These are phyloP conservation scores for Parathielavia appendiculata DNA, from an alignment of 495 filamentous ascomycete genomes.

Conservation along the genomic window DNA sequence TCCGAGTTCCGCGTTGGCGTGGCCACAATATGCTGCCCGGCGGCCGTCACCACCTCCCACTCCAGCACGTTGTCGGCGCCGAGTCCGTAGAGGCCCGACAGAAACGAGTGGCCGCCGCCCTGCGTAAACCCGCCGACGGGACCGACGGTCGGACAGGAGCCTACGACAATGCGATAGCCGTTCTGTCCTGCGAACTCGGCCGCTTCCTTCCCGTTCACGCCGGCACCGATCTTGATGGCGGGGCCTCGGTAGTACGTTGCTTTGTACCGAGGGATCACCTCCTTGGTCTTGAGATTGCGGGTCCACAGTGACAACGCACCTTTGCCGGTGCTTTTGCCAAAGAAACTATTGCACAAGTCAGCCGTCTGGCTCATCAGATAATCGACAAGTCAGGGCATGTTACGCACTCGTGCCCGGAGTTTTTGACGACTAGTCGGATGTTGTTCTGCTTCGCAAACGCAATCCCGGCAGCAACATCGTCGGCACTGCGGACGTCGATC, in stretches of 20 bases:
- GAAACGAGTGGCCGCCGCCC: slow-evolving; percentile 55
- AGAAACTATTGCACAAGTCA: no score
- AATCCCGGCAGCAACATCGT: slow-evolving; percentile 40
- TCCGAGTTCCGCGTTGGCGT: slow-evolving; percentile 39
- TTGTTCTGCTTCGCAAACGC: slow-evolving; percentile 41
- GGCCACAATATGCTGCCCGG: slow-evolving; percentile 34
- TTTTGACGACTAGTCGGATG: slow-evolving; percentile 39
- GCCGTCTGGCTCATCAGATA: no score
- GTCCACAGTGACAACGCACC: slow-evolving; percentile 58
- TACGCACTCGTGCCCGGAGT: slow-evolving; percentile 46
- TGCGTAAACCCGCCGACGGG: slow-evolving; percentile 48
- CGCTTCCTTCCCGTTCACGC: slow-evolving; percentile 47
- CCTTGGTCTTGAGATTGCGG: slow-evolving; percentile 53
- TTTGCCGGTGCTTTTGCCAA: slow-evolving; percentile 45
- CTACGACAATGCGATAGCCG: slow-evolving; percentile 43
- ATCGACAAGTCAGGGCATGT: no score
- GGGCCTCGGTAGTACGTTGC: slow-evolving; percentile 37
- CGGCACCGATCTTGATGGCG: slow-evolving; percentile 50
- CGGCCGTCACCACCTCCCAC: slow-evolving; percentile 52
- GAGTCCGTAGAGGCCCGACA: slow-evolving; percentile 50
- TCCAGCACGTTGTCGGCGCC: slow-evolving; percentile 55
- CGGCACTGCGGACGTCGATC: slow-evolving; percentile 40
- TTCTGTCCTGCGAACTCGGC: slow-evolving; percentile 37
- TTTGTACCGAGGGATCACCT: slow-evolving; percentile 39
- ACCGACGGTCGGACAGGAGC: slow-evolving; percentile 47